Evolutionary conservation across 2,329 filamentous ascomycete species (phyloP).

Genomic region (Microsporum ferrugineum): DNA sequence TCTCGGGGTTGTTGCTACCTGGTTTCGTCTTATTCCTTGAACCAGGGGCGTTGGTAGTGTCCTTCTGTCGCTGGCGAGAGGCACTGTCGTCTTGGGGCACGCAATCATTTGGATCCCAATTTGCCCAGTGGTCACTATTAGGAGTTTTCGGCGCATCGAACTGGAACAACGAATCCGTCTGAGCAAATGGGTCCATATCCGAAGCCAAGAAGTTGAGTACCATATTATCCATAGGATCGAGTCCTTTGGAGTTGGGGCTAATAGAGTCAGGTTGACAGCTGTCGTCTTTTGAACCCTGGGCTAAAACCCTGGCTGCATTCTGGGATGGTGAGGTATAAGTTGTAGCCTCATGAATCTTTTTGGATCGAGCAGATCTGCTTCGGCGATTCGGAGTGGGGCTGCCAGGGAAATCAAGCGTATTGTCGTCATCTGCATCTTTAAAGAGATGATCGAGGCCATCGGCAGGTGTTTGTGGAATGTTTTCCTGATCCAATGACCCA

Average conservation of each 20-base stretch:
- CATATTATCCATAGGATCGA: conserved; percentile 26
- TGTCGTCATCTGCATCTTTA: conserved; percentile 43
- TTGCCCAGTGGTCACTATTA: conserved; percentile 23
- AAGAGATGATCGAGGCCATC: conserved; percentile 56
- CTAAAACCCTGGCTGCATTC: background rate
- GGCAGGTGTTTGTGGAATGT: conserved; percentile 35
- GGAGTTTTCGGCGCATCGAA: conserved; percentile 20
- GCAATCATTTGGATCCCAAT: conserved; percentile 29
- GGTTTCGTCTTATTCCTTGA: background rate
- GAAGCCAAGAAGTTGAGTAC: conserved; percentile 29
- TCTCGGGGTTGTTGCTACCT: background rate
- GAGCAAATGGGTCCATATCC: conserved; percentile 19
- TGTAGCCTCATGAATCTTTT: background rate
- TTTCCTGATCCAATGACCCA: conserved; percentile 46
- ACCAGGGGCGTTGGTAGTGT: background rate
- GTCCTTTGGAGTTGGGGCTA: conserved; percentile 19
- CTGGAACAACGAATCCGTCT: conserved; percentile 21
- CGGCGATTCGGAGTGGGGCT: conserved; percentile 39
- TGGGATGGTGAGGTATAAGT: background rate
- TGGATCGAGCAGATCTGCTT: background rate
- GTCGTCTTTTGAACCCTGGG: conserved; percentile 5
- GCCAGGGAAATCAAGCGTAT: conserved; percentile 45
- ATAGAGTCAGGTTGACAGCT: conserved; percentile 15
- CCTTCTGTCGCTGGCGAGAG: background rate
- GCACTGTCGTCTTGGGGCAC: conserved; percentile 20